Evolutionary conservation across 345 rosid species (phyloP).

Genomic region (Acer negundo): DNA sequence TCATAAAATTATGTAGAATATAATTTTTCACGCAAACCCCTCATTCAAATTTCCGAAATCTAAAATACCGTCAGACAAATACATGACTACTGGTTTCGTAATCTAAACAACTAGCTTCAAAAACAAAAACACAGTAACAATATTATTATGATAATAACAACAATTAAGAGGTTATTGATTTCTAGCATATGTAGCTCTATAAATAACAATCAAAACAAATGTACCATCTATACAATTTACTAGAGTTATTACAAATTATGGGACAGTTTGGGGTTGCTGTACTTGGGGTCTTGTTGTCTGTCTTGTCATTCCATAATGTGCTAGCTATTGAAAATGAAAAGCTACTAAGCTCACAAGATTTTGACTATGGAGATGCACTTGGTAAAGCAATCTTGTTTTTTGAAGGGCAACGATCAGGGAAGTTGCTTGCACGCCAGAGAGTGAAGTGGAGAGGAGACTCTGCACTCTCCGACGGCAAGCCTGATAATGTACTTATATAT

Average conservation of each 20-base stretch:
- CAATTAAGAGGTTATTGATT: too few species aligned
- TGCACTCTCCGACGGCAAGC: slow-evolving; percentile 67
- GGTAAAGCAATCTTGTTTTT: slow-evolving; percentile 68
- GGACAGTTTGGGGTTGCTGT: neutral
- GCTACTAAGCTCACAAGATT: slow-evolving; percentile 23
- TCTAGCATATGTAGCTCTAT: slow-evolving; percentile 16
- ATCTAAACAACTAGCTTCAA: too few species aligned
- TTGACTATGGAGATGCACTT: slow-evolving; percentile 57
- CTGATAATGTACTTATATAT: slow-evolving; percentile 40
- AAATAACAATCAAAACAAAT: slow-evolving; percentile 20
- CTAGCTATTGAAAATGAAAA: slow-evolving; percentile 22
- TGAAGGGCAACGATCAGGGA: slow-evolving; percentile 86
- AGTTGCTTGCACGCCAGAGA: slow-evolving; percentile 54
- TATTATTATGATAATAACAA: too few species aligned
- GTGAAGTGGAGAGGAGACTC: slow-evolving; percentile 73
- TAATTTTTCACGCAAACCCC: neutral
- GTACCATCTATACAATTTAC: neutral
- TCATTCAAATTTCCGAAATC: neutral
- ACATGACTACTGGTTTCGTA: too few species aligned
- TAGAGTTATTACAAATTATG: slow-evolving; percentile 4
- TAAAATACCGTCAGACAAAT: too few species aligned
- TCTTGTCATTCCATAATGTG: slow-evolving; percentile 23
- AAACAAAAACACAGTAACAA: too few species aligned
- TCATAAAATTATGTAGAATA: neutral
- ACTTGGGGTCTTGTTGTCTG: slow-evolving; percentile 2